These are phyloP conservation scores for Tubosaeta sp. DNA, from an alignment of 768 basidiomycete species.

Conservation along the genomic window DNA sequence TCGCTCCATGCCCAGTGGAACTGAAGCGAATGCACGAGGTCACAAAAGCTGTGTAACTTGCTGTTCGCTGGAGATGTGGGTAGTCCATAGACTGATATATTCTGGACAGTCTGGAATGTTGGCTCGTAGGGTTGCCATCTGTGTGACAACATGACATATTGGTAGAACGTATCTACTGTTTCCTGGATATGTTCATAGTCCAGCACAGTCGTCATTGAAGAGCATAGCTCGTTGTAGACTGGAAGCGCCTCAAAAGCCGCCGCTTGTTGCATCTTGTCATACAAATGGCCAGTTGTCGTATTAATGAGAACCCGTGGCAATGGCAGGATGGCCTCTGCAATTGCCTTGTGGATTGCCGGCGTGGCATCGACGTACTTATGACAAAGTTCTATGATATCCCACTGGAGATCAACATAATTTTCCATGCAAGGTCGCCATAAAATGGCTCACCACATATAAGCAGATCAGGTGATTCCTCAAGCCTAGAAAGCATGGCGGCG, in stretches of 20 bases:
- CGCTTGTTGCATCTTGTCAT: background rate
- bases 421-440: too few species aligned
- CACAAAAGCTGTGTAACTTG: background rate
- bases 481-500: background rate
- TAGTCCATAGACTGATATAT: background rate
- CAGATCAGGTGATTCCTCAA: background rate
- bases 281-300: background rate
- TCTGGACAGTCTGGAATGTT: background rate
- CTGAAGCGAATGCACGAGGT: background rate
- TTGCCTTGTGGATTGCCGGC: background rate
- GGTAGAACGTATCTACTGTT: background rate
- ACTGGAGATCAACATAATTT: too few species aligned
- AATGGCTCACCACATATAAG: background rate
- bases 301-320: conserved; percentile 3
- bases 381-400: too few species aligned
- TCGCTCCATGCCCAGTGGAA: background rate
- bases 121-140: background rate
- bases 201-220: background rate
- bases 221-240: background rate
- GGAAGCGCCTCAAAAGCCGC: background rate
- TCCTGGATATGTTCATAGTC: background rate
- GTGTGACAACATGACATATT: conserved; percentile 8
- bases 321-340: background rate
- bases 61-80: background rate
- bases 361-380: background rate